A percentile compares a stretch with the other conserved stretches of the same genome.
These are phyloP conservation scores for Paraphoma chrysanthemicola DNA, from an alignment of 2,329 filamentous ascomycete genomes.

Conservation along the genomic window DNA sequence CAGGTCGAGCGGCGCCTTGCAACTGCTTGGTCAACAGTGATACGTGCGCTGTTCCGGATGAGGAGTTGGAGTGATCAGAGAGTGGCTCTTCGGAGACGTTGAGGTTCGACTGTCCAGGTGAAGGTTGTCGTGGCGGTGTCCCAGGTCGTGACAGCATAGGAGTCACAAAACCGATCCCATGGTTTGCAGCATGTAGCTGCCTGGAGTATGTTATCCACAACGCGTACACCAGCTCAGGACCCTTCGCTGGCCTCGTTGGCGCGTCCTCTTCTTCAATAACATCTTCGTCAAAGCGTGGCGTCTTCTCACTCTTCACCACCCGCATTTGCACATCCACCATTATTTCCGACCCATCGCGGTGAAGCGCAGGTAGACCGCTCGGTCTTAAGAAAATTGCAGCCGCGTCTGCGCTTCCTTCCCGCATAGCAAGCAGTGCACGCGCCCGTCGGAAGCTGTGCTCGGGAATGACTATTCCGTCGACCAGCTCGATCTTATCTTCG, in stretches of 20 bases:
- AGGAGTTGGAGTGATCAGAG: conserved; percentile 41
- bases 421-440: conserved; percentile 80
- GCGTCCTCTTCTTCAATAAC: conserved; percentile 66
- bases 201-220: conserved; percentile 97
- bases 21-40: conserved; percentile 61
- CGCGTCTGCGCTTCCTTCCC: conserved; percentile 79
- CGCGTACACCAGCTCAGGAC: conserved; percentile 82
- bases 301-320: conserved; percentile 84
- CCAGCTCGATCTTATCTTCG: conserved; percentile 81
- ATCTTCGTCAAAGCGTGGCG: conserved; percentile 59
- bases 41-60: conserved; percentile 47
- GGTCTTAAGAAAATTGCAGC: conserved; percentile 81
- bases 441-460: conserved; percentile 95
- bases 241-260: conserved; percentile 56
- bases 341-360: conserved; percentile 89
- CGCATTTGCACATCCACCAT: conserved; percentile 97
- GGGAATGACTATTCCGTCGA: conserved; percentile 95
- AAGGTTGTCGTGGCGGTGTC: conserved; percentile 80
- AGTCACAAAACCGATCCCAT: conserved; percentile 67
- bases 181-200: conserved; percentile 80
- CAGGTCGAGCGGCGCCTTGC: conserved; percentile 56
- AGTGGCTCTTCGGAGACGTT: conserved; percentile 47
- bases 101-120: conserved; percentile 70
- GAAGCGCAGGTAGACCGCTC: conserved; percentile 81
- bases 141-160: conserved; percentile 68